Conservation (phyloP, 495 filamentous ascomycete genomes). For the Penicillium argentinense region DNA sequence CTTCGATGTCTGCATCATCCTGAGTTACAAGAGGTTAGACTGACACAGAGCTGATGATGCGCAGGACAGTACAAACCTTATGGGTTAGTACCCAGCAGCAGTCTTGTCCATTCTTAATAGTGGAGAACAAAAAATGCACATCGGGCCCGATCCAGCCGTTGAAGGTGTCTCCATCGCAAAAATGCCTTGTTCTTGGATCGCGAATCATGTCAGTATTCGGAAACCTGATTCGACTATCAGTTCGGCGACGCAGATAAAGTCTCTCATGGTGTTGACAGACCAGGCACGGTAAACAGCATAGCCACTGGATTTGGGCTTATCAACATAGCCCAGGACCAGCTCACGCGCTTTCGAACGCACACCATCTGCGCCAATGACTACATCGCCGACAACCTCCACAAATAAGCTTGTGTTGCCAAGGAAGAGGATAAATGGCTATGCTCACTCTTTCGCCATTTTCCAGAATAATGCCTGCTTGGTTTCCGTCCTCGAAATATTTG, state of each 20-base stretch:
- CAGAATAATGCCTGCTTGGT: conserved; percentile 52
- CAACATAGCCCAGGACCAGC: conserved; percentile 57
- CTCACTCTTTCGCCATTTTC: conserved; percentile 48
- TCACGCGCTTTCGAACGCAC: conserved; percentile 59
- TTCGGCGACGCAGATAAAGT: not conserved
- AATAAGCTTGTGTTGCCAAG: not conserved
- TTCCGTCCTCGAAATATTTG: conserved; percentile 57
- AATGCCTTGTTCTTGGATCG: conserved; percentile 59
- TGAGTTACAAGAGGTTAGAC: conserved; percentile 32
- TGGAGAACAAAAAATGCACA: conserved; percentile 22
- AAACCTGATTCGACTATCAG: conserved; percentile 46
- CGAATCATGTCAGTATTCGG: conserved; percentile 57
- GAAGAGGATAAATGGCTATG: too few relatives aligned
- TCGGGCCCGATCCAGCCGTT: conserved; percentile 40
- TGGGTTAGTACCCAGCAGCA: conserved; percentile 74
- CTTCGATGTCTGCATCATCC: conserved; percentile 54
- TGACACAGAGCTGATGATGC: too few relatives aligned
- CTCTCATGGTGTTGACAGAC: not conserved
- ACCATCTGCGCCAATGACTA: conserved; percentile 55
- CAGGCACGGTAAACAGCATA: conserved; percentile 63
- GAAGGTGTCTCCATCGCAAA: conserved; percentile 66
- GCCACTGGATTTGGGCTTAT: conserved; percentile 58
- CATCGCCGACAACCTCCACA: conserved; percentile 27
- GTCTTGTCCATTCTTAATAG: conserved; percentile 50
- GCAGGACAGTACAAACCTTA: conserved; percentile 33